Percentiles rank a stretch among this genome's conserved stretches.
Conservation (phyloP, 2,329 filamentous ascomycete species). For the Blastomyces percursus region DNA sequence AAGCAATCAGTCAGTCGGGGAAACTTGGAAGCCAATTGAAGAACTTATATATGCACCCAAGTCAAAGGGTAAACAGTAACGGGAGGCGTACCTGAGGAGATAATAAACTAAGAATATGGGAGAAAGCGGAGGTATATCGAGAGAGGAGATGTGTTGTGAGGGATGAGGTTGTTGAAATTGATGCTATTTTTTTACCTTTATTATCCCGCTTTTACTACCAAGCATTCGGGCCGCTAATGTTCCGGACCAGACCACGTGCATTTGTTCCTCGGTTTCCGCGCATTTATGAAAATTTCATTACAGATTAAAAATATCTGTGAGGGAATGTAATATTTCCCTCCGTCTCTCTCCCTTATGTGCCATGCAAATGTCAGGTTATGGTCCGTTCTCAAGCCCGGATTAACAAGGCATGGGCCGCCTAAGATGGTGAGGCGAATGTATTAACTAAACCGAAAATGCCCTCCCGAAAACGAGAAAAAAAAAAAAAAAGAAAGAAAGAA, state of each 20-base stretch:
- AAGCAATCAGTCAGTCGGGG: constrained; percentile 7
- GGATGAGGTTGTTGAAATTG: constrained; percentile 3
- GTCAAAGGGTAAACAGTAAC: constrained; percentile 7
- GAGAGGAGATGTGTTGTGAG: background rate
- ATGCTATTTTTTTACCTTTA: constrained; percentile 1
- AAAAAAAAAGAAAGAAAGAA: too few relatives aligned
- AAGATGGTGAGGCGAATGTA: background rate
- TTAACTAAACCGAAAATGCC: background rate
- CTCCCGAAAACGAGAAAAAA: background rate
- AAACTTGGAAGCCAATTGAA: background rate
- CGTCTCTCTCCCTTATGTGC: background rate
- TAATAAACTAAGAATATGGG: background rate
- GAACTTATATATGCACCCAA: background rate
- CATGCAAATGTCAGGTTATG: background rate
- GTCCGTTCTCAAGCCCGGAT: background rate
- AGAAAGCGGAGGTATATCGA: background rate
- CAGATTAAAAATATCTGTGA: too few relatives aligned
- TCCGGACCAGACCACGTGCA: background rate
- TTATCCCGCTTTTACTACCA: background rate
- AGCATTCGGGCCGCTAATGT: background rate
- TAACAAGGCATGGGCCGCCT: background rate
- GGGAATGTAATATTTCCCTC: background rate
- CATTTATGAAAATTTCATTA: background rate
- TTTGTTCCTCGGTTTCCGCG: too few relatives aligned
- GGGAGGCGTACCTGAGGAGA: constrained; percentile 7